Base-by-base conservation (phyloP, 2,329 filamentous ascomycete genomes). In the Nothophaeocryptopus gaeumannii region DNA sequence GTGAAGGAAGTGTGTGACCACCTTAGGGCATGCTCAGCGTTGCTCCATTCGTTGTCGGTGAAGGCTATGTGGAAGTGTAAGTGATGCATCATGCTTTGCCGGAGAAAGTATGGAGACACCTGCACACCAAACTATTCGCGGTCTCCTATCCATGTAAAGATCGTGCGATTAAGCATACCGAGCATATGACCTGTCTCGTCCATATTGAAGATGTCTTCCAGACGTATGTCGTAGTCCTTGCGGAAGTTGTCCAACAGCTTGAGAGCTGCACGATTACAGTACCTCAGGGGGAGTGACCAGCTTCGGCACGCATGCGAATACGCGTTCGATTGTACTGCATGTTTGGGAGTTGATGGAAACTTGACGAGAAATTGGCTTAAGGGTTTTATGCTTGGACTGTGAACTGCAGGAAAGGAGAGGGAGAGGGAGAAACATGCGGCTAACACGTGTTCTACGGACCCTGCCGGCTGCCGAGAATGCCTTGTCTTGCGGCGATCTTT, bases 1-100 rank as follows among this genome's bases (percentile, higher is more conserved):
- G 34, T 37, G 34, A 37, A 37, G 34, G 34, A 37, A 37, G 34
- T 37, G 34, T 37, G n/a, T n/a, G n/a, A n/a, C n/a, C n/a, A n/a
- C n/a, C n/a, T n/a, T n/a, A 37, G 34, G 34, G 34, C 34, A 37
- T 37, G 34, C 34, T n/a, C 34, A 37, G 34, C 34, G 34, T 37
- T 37, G 12, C 5, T 5, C 34, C 34, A 37, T 7, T 37, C 34
- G 34, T 37, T 37, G 34, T 7, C 34, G 5, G 34, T 37, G 34
- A n/a, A 37, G 34, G 34, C 34, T 37, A 37, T 37, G 34, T 37
- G 34, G 34, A 37, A n/a, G 34, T 37, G 34, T 37, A 37, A 37
- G 34, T 37, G 34, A 37, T 37, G 34, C 34, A 37, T 37, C 34
- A 37, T 37, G 34, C 34, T 37, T 37, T n/a, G 34, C 12, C 34